Base-by-base conservation (phyloP, 805 yeast species). In the Pichia cabralensis region DNA sequence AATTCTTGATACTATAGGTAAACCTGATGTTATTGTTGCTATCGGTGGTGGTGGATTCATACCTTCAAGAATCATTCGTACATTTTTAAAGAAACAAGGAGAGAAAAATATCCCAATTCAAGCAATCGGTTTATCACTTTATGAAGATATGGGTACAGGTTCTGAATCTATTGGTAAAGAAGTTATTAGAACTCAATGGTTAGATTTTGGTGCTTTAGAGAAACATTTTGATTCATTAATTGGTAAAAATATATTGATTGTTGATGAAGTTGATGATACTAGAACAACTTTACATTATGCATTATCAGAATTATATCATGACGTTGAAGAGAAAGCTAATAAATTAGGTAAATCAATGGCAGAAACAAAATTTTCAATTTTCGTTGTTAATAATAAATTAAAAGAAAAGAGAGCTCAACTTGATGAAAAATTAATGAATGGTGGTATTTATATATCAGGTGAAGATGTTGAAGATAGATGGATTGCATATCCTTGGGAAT, bases 401-500 rank as follows among this genome's bases (percentile, higher is more conserved):
- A 84, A 84, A 67, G 75, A 77, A 39, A 84, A 84, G 67, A 74
- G 72, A 46, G 94, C 89, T 8, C 72, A 76, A 31, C 63, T 84
- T 34, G 82, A 85, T 28, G 58, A 61, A 33, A 70, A 68, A 11
- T 64, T 80, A 62, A 67, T 83, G 65, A 63, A 67, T 25, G 67
- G 69, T 22, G 80, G 80, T 34, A 67, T 74, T 41, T 84, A 84
- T 55, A 56, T 77, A 30, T 80, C 84, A 33, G 94, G 89, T 26
- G 65, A 71, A 46, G 76, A 81, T 26, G 80, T 80, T 26, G 76
- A 75, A 18, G 94, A 83, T 52, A 64, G 62, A 49, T 83, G 95
- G 95, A 74, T 83, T 47, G 86, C 89, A 27, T 83, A 84, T 57
- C 95, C 95, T 26, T 83, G 94, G 94, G 95, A 84, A 53, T 80